Percentiles rank a stretch among this genome's conserved stretches.
These are phyloP conservation scores for Salix koriyanagi DNA, from an alignment of 345 rosid species.

Conservation along the genomic window DNA sequence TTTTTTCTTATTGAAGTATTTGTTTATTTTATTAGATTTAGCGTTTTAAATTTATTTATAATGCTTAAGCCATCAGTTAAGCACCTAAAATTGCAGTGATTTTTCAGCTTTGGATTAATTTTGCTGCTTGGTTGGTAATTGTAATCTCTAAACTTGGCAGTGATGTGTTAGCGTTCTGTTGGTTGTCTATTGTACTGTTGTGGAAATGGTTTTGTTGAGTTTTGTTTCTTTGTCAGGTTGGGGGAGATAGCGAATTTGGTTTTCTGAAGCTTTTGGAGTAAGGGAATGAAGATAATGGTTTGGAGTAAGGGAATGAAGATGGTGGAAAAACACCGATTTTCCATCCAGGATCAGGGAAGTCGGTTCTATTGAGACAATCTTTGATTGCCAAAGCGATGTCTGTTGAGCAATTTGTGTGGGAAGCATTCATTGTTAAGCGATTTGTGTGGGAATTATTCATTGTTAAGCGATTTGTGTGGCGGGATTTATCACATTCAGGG, in stretches of 20 bases:
- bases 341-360: conserved; percentile 59
- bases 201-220: background rate
- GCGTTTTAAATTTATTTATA: too few relatives aligned
- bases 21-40: too few relatives aligned
- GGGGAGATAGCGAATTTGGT: conserved; percentile 18
- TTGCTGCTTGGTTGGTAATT: background rate
- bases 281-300: conserved; percentile 14
- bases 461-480: conserved; percentile 22
- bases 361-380: conserved; percentile 53
- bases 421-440: conserved; percentile 19
- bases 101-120: background rate
- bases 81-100: background rate
- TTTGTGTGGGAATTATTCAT: conserved; percentile 7
- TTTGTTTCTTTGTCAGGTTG: conserved; percentile 28
- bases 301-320: conserved; percentile 21
- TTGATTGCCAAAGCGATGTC: conserved; percentile 59
- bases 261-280: conserved; percentile 42
- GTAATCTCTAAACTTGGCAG: background rate
- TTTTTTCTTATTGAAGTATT: too few relatives aligned
- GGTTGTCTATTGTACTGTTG: background rate
- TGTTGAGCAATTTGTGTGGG: conserved; percentile 25
- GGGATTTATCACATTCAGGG: conserved; percentile 15
- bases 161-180: background rate
- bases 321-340: conserved; percentile 43
- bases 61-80: too few relatives aligned